phyloP scores from a whole-genome alignment of 208 protist species.

The Leishmania gerbilli region DNA sequence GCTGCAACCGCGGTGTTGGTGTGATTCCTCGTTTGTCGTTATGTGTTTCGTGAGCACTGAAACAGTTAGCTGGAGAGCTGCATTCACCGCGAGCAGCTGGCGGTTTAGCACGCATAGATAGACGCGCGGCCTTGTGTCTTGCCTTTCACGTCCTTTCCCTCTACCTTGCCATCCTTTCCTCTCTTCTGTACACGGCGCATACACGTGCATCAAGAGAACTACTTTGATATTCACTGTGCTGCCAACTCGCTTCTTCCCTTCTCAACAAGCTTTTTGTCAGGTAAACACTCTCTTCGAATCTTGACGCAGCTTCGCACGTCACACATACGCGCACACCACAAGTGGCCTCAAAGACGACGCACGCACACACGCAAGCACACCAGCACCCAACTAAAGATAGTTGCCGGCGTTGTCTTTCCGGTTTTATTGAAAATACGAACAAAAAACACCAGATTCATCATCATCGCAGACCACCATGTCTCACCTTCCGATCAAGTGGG shows the following conservation, averaged over 20 bases:
- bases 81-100: background rate
- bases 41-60: background rate
- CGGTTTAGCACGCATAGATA: background rate
- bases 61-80: background rate
- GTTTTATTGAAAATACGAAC: background rate
- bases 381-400: background rate
- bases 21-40: background rate
- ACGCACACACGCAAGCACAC: background rate
- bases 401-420: background rate
- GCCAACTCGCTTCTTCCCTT: background rate
- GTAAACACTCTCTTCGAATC: background rate
- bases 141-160: background rate
- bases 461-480: conserved; percentile 32
- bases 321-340: background rate
- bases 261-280: background rate
- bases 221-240: background rate
- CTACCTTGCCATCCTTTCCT: background rate
- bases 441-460: background rate
- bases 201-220: background rate
- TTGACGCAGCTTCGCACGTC: background rate
- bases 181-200: background rate
- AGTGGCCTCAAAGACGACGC: background rate
- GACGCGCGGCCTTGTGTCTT: background rate
- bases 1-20: background rate
- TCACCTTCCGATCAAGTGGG: conserved; percentile 91